A percentile compares a stretch with the other conserved stretches of the same genome.
phyloP scores from a whole-genome alignment of 441 rosid species.

The Arabidopsis lyrata region DNA sequence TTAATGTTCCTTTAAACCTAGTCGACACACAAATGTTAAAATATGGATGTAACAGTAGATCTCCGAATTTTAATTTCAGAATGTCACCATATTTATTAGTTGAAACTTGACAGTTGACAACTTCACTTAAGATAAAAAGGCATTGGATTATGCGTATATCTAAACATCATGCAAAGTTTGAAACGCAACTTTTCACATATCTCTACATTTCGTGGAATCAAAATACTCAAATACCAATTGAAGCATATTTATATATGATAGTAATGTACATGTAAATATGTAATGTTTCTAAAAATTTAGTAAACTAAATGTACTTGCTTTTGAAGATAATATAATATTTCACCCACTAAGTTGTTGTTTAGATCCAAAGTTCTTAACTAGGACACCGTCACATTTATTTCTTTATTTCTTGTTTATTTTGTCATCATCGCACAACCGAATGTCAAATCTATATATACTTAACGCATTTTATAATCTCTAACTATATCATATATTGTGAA shows the following conservation, averaged over 20 bases:
- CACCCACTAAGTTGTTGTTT: neutral
- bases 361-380: neutral
- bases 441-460: neutral
- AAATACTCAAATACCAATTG: neutral
- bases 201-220: neutral
- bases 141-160: neutral
- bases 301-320: neutral
- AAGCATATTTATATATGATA: neutral
- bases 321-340: neutral
- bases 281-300: neutral
- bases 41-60: conserved; percentile 16
- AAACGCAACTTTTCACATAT: neutral
- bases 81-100: conserved; percentile 18
- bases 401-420: neutral
- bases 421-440: neutral
- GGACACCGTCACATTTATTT: neutral
- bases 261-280: neutral
- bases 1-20: conserved; percentile 13
- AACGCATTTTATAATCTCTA: neutral
- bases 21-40: conserved; percentile 3
- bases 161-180: neutral
- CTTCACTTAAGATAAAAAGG: neutral
- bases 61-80: conserved; percentile 14
- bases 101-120: conserved; percentile 1
- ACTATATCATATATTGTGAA: neutral